Conservation (phyloP, 257 asterid species). For the Solanum pinnatisectum region DNA sequence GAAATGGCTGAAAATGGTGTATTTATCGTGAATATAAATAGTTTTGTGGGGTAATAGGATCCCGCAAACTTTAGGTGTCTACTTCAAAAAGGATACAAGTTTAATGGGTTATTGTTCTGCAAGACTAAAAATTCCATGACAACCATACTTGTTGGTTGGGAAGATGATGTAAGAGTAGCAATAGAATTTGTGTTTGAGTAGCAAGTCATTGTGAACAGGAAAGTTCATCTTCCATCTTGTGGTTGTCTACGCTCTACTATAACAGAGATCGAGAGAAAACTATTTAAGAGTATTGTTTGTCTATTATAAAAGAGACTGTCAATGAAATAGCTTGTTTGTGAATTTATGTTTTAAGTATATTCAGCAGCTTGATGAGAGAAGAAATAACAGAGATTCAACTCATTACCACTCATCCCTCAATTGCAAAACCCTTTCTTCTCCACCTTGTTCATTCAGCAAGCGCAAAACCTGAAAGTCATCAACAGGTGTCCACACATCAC, state of each 20-base stretch:
- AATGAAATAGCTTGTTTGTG: neutral
- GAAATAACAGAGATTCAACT: neutral
- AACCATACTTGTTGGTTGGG: neutral
- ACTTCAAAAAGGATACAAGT: too few relatives aligned
- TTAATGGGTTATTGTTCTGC: neutral
- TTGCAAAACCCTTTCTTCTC: slow-evolving; percentile 65
- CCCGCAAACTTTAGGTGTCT: too few relatives aligned
- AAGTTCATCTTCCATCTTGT: neutral
- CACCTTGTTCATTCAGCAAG: slow-evolving; percentile 76
- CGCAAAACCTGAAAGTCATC: slow-evolving; percentile 52
- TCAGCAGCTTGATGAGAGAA: neutral
- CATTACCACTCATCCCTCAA: slow-evolving; percentile 88
- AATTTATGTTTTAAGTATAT: neutral
- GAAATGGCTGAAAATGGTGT: too few relatives aligned
- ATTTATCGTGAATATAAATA: too few relatives aligned
- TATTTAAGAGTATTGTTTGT: neutral
- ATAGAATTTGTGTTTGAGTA: neutral
- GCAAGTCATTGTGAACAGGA: neutral
- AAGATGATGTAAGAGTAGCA: neutral
- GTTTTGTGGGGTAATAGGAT: too few relatives aligned
- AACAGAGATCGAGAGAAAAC: neutral
- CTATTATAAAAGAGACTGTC: neutral
- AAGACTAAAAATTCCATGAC: neutral
- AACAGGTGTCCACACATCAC: slow-evolving; percentile 1
- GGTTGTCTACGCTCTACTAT: neutral